Conservation (phyloP, 2,329 filamentous ascomycete genomes). For the Fusarium ambrosium region DNA sequence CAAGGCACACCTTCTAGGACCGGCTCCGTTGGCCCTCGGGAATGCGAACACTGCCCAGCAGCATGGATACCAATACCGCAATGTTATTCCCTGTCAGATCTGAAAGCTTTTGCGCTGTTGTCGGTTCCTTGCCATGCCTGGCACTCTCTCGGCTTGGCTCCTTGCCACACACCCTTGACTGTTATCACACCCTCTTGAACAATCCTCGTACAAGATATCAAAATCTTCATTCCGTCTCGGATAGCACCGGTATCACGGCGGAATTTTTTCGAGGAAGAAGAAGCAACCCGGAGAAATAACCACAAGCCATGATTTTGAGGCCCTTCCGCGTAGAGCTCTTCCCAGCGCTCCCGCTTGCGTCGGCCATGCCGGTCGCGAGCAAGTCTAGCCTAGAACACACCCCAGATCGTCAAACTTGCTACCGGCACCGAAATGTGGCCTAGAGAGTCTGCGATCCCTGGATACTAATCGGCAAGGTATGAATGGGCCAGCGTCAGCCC, state of each 20-base stretch:
- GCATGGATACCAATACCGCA: background rate
- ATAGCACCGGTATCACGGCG: background rate
- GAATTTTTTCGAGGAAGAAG: background rate
- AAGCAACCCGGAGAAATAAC: background rate
- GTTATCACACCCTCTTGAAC: slow-evolving; percentile 11
- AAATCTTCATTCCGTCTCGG: background rate
- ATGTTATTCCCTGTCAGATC: slow-evolving; percentile 6
- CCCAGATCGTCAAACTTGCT: background rate
- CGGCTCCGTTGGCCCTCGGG: slow-evolving; percentile 47
- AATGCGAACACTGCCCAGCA: slow-evolving; percentile 28
- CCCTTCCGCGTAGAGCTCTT: background rate
- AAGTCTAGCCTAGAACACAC: background rate
- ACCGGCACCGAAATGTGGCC: background rate
- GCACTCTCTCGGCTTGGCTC: slow-evolving; percentile 17
- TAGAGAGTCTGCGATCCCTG: background rate
- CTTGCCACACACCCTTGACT: slow-evolving; percentile 10
- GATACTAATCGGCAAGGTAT: slow-evolving; percentile 11
- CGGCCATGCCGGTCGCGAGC: background rate
- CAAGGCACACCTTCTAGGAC: slow-evolving; percentile 15
- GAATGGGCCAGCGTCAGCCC: slow-evolving; percentile 18
- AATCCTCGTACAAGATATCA: background rate
- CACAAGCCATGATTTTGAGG: background rate
- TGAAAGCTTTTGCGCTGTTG: slow-evolving; percentile 1
- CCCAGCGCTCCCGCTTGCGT: background rate
- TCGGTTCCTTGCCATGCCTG: slow-evolving; percentile 14